These are phyloP conservation scores for Pythium periplocum DNA, from an alignment of 352 stramenopile species.

Conservation along the genomic window DNA sequence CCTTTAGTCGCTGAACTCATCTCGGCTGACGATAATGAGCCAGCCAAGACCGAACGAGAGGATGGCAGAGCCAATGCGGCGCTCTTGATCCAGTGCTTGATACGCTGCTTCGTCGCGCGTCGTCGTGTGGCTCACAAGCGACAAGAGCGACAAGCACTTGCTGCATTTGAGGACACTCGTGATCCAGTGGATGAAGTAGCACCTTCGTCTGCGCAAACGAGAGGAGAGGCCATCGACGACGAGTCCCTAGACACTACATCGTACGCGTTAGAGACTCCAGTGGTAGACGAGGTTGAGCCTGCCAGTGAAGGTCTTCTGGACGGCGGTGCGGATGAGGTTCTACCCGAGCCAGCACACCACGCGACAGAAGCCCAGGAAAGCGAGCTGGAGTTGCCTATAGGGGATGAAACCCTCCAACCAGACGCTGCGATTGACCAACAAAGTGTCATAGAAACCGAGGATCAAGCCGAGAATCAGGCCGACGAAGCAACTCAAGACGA, in stretches of 20 bases:
- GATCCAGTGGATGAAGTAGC: neutral
- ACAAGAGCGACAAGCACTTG: conserved; percentile 3
- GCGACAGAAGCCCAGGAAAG: too few relatives aligned
- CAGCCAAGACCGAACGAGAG: conserved; percentile 3
- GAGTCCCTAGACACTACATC: neutral
- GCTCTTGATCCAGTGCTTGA: conserved; percentile 31
- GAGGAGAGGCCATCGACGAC: neutral
- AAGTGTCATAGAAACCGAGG: too few relatives aligned
- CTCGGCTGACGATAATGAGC: conserved; percentile 5
- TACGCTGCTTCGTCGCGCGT: conserved; percentile 30
- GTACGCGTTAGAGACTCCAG: neutral
- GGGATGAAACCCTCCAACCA: too few relatives aligned
- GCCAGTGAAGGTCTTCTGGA: neutral
- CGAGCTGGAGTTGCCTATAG: too few relatives aligned
- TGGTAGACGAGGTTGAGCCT: conserved; percentile 2
- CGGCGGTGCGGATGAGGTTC: too few relatives aligned
- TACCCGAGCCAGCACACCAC: too few relatives aligned
- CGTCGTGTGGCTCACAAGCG: conserved; percentile 22
- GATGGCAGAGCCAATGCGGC: conserved; percentile 17
- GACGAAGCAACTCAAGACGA: too few relatives aligned
- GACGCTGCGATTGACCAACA: too few relatives aligned
- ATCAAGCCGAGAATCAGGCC: too few relatives aligned
- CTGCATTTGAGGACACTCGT: neutral
- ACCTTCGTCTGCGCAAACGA: neutral
- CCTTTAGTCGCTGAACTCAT: too few relatives aligned